Evolutionary conservation across 306 rosid genomes (phyloP).

Genomic region (Vicia faba): DNA sequence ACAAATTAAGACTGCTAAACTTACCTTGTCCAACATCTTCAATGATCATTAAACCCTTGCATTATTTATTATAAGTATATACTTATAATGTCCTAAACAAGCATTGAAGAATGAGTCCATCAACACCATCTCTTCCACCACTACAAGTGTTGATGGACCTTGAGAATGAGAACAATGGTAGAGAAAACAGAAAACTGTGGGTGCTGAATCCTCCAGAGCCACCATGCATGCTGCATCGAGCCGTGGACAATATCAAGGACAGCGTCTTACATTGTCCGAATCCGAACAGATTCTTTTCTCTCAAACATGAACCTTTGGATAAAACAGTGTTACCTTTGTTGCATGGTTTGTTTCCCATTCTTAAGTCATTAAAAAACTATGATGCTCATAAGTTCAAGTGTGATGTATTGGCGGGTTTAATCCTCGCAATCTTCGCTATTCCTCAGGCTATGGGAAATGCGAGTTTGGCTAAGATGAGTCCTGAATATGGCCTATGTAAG

Average conservation of each 20-base stretch:
- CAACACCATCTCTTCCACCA: slow-evolving; percentile 1
- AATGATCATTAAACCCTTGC: slow-evolving; percentile 3
- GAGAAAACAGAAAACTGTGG: slow-evolving; percentile 48
- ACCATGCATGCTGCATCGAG: slow-evolving; percentile 48
- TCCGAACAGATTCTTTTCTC: slow-evolving; percentile 32
- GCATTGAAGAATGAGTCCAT: not conserved
- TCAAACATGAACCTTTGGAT: slow-evolving; percentile 37
- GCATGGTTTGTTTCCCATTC: slow-evolving; percentile 49
- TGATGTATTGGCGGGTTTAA: slow-evolving; percentile 70
- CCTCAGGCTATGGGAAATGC: slow-evolving; percentile 62
- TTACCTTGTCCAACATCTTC: not conserved
- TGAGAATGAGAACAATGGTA: slow-evolving; percentile 45
- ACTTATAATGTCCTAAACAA: slow-evolving; percentile 2
- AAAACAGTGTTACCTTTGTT: slow-evolving; percentile 29
- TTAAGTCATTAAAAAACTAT: slow-evolving; percentile 54
- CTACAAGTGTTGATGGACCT: slow-evolving; percentile 34
- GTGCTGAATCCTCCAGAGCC: slow-evolving; percentile 65
- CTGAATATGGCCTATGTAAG: slow-evolving; percentile 51
- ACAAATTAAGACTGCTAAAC: slow-evolving; percentile 1
- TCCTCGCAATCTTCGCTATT: slow-evolving; percentile 73
- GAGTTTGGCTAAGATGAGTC: slow-evolving; percentile 44
- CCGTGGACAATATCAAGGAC: slow-evolving; percentile 38
- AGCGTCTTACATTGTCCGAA: slow-evolving; percentile 21
- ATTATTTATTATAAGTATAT: slow-evolving; percentile 7
- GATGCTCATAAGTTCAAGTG: slow-evolving; percentile 42